These are phyloP conservation scores for Mucor plumbeus DNA, from an alignment of 371 early-diverging fungal genomes.

Conservation along the genomic window DNA sequence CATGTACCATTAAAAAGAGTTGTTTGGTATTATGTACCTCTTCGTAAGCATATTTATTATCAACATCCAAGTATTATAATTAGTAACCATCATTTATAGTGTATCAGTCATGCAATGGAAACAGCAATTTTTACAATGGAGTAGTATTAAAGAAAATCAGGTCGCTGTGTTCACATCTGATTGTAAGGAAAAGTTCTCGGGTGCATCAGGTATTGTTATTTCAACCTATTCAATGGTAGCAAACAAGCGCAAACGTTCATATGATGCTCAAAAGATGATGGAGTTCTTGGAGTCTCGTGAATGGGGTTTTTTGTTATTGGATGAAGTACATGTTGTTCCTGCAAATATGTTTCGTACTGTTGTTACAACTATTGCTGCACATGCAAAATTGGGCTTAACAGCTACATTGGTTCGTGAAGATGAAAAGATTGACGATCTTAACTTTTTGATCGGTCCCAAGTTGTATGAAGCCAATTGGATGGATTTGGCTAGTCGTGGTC, in stretches of 20 bases:
- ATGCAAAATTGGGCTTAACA: constrained; percentile 95
- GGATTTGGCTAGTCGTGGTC: constrained; percentile 97
- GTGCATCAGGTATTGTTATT: constrained; percentile 92
- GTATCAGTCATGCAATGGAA: constrained; percentile 99
- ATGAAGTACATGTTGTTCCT: constrained; percentile 99
- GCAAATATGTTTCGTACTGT: constrained; percentile 99
- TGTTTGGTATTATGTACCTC: constrained; percentile 98
- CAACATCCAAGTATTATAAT: background rate
- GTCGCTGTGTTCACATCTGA: constrained; percentile 98
- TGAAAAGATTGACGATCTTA: constrained; percentile 99
- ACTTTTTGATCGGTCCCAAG: constrained; percentile 99
- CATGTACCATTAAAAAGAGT: constrained; percentile 98
- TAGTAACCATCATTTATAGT: constrained; percentile 19
- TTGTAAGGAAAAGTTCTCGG: constrained; percentile 90
- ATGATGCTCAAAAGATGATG: constrained; percentile 98
- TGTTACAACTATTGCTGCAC: constrained; percentile 93
- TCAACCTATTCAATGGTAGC: constrained; percentile 99
- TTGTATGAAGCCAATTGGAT: constrained; percentile 99
- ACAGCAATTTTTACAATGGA: constrained; percentile 96
- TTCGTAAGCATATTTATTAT: constrained; percentile 44
- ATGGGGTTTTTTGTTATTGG: constrained; percentile 99
- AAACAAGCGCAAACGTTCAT: constrained; percentile 93
- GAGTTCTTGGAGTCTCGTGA: constrained; percentile 91
- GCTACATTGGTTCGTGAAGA: constrained; percentile 99
- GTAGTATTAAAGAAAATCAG: constrained; percentile 89